Evolutionary conservation across 192 early-diverging fungal species (phyloP), one percentile per base, ranked within the genome.

Genomic region (Geosiphon pyriformis): DNA sequence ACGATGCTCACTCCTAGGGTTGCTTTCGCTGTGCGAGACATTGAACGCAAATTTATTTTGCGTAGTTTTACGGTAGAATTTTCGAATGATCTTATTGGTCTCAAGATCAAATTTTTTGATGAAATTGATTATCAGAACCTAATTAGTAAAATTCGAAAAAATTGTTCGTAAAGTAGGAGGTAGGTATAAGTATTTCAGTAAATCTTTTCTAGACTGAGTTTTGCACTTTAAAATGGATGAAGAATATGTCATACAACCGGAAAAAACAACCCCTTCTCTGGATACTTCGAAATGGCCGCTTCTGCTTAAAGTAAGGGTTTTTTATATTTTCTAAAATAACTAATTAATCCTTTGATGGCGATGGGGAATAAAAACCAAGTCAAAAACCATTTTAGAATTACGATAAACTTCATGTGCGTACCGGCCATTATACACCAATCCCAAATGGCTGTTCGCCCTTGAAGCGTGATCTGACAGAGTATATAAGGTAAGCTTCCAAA

Each of bases 351-450:
- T n/a, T n/a, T n/a, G n/a, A n/a, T n/a, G n/a, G n/a, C n/a, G n/a
- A n/a, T n/a, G n/a, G n/a, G n/a, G n/a, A n/a, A n/a, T n/a, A n/a
- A n/a, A n/a, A n/a, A n/a, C n/a, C n/a, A n/a, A n/a, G n/a, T n/a
- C n/a, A n/a, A n/a, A n/a, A n/a, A n/a, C 37, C 35, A 25, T n/a
- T 32, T 32, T 72, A 89, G 87, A 93, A 94, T 86, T 98, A 89
- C 78, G 95, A 98, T 80, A 93, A 95, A 79, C 86, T 99, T 67
- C 91, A 98, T 67, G 92, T 99, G 69, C 85, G 96, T 71, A 95
- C 96, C 29, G 91, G 87, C 50, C 95, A 99, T 81, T 99, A 96
- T 83, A 99, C 96, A 49, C 96, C 96, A 56, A 95, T 99, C 66
- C 93, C 94, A 25, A 87, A 83, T 53, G 94, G 96, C 47, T 94